phyloP scores from a whole-genome alignment of 2,329 filamentous ascomycete genomes.

The Hirsutella thompsonii region DNA sequence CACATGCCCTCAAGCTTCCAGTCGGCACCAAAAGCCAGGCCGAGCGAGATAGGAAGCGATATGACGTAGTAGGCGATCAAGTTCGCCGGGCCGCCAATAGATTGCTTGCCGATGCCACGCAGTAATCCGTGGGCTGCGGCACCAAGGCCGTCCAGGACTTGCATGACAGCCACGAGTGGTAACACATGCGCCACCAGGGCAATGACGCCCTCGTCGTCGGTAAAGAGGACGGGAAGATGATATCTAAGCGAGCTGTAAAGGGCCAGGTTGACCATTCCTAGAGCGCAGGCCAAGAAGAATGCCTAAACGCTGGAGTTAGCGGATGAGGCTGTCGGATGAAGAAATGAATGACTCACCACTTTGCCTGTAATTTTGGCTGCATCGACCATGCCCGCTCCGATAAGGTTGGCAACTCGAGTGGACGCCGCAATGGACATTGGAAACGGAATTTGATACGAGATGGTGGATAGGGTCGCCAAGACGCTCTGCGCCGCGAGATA shows the following conservation, averaged over 20 bases:
- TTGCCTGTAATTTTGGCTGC: slow-evolving; percentile 71
- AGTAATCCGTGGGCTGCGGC: slow-evolving; percentile 74
- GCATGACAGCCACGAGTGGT: slow-evolving; percentile 76
- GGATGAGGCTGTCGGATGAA: neutral
- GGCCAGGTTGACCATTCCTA: slow-evolving; percentile 70
- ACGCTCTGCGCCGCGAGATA: slow-evolving; percentile 82
- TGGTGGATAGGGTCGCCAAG: slow-evolving; percentile 60
- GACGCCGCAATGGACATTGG: slow-evolving; percentile 79
- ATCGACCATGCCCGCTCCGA: slow-evolving; percentile 71
- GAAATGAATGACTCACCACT: slow-evolving; percentile 39
- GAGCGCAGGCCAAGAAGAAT: slow-evolving; percentile 49
- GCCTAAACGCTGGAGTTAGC: slow-evolving; percentile 18
- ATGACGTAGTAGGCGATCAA: slow-evolving; percentile 77
- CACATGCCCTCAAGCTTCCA: slow-evolving; percentile 77
- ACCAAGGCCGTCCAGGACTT: slow-evolving; percentile 74
- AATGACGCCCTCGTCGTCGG: slow-evolving; percentile 58
- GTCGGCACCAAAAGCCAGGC: slow-evolving; percentile 59
- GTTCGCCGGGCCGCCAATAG: slow-evolving; percentile 82
- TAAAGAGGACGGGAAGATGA: slow-evolving; percentile 67
- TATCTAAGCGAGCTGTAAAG: slow-evolving; percentile 56
- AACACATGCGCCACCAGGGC: slow-evolving; percentile 55
- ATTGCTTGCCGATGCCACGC: slow-evolving; percentile 76
- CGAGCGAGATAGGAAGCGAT: slow-evolving; percentile 73
- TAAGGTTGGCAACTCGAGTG: slow-evolving; percentile 82
- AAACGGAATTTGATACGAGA: slow-evolving; percentile 88